phyloP scores from a whole-genome alignment of 768 basidiomycete genomes.

The Boletus vinaceobasis region DNA sequence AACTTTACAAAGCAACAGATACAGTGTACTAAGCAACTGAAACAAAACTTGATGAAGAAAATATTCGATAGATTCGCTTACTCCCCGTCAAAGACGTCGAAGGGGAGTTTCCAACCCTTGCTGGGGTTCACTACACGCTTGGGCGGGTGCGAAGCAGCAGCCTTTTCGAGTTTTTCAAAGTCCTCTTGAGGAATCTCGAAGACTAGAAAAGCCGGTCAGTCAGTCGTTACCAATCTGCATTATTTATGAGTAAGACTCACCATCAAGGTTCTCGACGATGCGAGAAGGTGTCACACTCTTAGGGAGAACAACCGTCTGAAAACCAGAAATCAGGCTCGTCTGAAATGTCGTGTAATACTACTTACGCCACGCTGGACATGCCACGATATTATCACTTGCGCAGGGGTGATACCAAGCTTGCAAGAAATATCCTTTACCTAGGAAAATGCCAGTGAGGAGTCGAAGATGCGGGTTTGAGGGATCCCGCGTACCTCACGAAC shows the following conservation, averaged over 20 bases:
- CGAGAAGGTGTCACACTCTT: constrained; percentile 73
- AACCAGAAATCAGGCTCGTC: not conserved
- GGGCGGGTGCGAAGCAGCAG: constrained; percentile 48
- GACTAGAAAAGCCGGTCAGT: constrained; percentile 16
- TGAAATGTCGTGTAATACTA: not conserved
- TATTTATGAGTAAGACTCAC: constrained; percentile 30
- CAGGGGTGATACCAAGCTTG: constrained; percentile 66
- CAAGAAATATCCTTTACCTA: constrained; percentile 57
- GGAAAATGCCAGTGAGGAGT: not conserved
- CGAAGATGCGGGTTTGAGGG: not conserved
- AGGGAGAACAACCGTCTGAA: constrained; percentile 65
- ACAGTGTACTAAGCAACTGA: not conserved
- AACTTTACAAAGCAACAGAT: not conserved
- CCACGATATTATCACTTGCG: constrained; percentile 75
- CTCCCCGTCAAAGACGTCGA: constrained; percentile 59
- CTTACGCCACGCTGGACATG: constrained; percentile 71
- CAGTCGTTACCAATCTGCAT: not conserved
- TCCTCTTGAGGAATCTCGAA: constrained; percentile 36
- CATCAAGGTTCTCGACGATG: constrained; percentile 66
- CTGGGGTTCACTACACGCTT: constrained; percentile 57
- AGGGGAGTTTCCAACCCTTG: constrained; percentile 54
- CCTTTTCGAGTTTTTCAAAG: constrained; percentile 40
- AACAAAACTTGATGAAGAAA: not conserved
- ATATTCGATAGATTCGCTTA: not conserved
- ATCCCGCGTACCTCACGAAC: constrained; percentile 46